Evolutionary conservation across 345 rosid species (phyloP).

Genomic region (Sapria himalayana): DNA sequence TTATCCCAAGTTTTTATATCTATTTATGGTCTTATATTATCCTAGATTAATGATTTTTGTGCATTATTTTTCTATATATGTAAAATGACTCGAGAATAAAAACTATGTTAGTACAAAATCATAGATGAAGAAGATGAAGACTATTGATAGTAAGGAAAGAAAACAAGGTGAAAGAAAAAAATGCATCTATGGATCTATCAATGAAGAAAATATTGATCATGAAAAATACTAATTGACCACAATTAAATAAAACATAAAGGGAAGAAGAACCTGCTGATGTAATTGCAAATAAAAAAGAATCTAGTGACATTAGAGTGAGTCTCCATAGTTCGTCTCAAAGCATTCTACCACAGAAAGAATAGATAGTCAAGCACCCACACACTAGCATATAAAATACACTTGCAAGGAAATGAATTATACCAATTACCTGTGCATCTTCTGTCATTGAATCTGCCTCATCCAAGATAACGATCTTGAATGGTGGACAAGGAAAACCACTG

Average conservation of each 20-base stretch:
- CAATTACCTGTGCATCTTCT: slow-evolving; percentile 89
- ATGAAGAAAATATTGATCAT: too few relatives aligned
- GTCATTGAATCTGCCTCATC: slow-evolving; percentile 99
- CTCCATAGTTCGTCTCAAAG: slow-evolving; percentile 92
- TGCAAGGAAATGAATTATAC: slow-evolving; percentile 3
- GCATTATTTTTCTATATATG: too few relatives aligned
- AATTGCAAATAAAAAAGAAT: slow-evolving; percentile 83
- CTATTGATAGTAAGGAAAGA: too few relatives aligned
- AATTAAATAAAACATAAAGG: slow-evolving; percentile 1
- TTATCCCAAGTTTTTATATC: too few relatives aligned
- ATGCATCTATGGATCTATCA: too few relatives aligned
- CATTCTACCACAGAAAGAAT: slow-evolving; percentile 29
- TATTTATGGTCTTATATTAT: too few relatives aligned
- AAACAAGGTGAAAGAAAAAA: too few relatives aligned
- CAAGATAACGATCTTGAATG: slow-evolving; percentile 69
- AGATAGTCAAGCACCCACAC: slow-evolving; percentile 1
- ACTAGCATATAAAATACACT: not conserved
- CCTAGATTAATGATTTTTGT: too few relatives aligned
- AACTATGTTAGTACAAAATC: too few relatives aligned
- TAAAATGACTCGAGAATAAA: too few relatives aligned
- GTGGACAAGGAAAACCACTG: slow-evolving; percentile 86
- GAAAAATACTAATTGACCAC: too few relatives aligned
- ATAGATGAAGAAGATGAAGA: too few relatives aligned
- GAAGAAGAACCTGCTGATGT: slow-evolving; percentile 67
- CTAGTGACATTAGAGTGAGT: slow-evolving; percentile 89